Base-by-base conservation (phyloP, 139 green algal species). In the Choricystis sp. region DNA sequence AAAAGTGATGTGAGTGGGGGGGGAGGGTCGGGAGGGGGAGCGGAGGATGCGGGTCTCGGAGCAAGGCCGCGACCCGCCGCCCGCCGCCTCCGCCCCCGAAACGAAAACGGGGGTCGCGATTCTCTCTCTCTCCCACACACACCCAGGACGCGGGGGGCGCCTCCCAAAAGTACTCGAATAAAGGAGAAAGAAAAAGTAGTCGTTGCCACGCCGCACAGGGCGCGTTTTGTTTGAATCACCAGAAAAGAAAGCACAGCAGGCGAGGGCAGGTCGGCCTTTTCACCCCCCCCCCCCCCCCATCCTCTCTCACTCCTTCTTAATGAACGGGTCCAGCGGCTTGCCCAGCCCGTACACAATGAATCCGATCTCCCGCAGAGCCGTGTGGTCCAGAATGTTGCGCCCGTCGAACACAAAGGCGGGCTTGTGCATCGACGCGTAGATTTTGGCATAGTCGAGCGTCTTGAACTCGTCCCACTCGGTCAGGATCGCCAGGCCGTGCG, bases 401-500 rank as follows among this genome's bases (percentile, higher is more conserved):
- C 94, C 92, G 66, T 99, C 94, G 76, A 99, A 99, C n/a, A 98
- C 66, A 66, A 97, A 98, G 1, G 94, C 90, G 19, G 94, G 94
- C 85, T 98, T 98, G 31, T 81, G 69, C 94, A 99, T 99, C 61
- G 59, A 87, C 72, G 91, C 84, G 29, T 84, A 86, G 16, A 83
- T 83, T 31, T 61, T 24, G 31, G 85, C 59, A 58, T 74, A 89
- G 71, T 90, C 83, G 21, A 84, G 71, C 9, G 25, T 69, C 79
- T 95, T 97, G 83, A 98, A 99, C 73, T 94, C 79, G 65, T 99
- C 94, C 94, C 94, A 99, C 81, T 99, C 94, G 9, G 93, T 99
- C 57, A 98, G 77, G 3, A 99, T 70, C 67, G 75, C 85, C 23
- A 99, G 76, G 31, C 76, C 92, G 66, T 97, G 90, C 14, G 86